phyloP scores from a whole-genome alignment of 495 filamentous ascomycete species.

The Hypoxylon lienhwacheense region DNA sequence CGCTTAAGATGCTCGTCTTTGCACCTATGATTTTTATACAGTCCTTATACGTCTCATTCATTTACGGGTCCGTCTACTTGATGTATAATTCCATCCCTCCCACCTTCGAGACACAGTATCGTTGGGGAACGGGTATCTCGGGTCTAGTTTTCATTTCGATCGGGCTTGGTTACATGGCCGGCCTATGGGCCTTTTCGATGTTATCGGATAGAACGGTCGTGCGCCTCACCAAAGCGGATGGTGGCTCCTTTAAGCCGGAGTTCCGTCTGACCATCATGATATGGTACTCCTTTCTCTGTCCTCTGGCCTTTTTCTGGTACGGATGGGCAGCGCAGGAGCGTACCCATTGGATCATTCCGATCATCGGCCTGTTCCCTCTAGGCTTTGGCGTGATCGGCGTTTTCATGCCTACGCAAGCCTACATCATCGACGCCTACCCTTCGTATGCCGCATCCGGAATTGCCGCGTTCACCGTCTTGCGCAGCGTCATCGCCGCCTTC shows the following conservation, averaged over 20 bases:
- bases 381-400: conserved; percentile 55
- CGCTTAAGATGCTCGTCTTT: conserved; percentile 58
- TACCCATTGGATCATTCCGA: conserved; percentile 57
- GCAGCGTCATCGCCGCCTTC: conserved; percentile 57
- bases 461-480: conserved; percentile 54
- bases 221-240: conserved; percentile 48
- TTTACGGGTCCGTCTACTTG: conserved; percentile 75
- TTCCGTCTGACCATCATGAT: conserved; percentile 50
- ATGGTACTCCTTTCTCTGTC: conserved; percentile 46
- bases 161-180: conserved; percentile 47
- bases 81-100: conserved; percentile 69
- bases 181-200: conserved; percentile 38
- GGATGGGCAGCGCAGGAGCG: conserved; percentile 48
- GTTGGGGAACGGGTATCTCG: conserved; percentile 38
- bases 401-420: conserved; percentile 56
- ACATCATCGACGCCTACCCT: conserved; percentile 60
- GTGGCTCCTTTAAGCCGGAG: conserved; percentile 58
- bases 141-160: conserved; percentile 50
- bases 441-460: conserved; percentile 60
- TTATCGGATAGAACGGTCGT: conserved; percentile 50
- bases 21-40: conserved; percentile 69
- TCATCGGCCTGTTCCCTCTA: conserved; percentile 54
- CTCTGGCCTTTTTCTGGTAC: conserved; percentile 54
- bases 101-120: conserved; percentile 59
- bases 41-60: conserved; percentile 71